Percentiles rank a stretch among this genome's conserved stretches.
These are phyloP conservation scores for Debaryomyces singareniensis DNA, from an alignment of 1,139 yeast species.

Conservation along the genomic window DNA sequence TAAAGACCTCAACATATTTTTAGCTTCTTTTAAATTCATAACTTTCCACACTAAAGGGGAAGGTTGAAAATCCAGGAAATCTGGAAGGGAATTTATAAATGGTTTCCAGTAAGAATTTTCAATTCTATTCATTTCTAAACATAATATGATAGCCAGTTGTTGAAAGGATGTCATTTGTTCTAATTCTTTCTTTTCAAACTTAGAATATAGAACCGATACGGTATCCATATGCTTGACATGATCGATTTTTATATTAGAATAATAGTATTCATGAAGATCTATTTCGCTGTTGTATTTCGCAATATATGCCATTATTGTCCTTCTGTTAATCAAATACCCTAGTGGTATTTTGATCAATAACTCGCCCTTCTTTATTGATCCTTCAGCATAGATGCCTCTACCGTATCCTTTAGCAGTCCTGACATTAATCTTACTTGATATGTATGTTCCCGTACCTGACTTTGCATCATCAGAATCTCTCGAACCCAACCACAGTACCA, in stretches of 20 bases:
- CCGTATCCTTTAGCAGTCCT: slow-evolving; percentile 39
- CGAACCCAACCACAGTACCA: too few relatives aligned
- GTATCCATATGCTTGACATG: slow-evolving; percentile 10
- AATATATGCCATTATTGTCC: slow-evolving; percentile 44
- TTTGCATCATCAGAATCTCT: slow-evolving; percentile 12
- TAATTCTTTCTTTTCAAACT: slow-evolving; percentile 22
- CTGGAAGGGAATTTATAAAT: slow-evolving; percentile 54
- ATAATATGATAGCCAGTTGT: slow-evolving; percentile 40
- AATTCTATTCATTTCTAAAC: slow-evolving; percentile 37
- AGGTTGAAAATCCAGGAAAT: slow-evolving; percentile 35
- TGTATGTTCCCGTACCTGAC: slow-evolving; percentile 18
- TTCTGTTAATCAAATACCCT: slow-evolving; percentile 52
- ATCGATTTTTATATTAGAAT: slow-evolving; percentile 16
- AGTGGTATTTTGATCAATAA: slow-evolving; percentile 53
- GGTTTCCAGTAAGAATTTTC: slow-evolving; percentile 56
- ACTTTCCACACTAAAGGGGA: slow-evolving; percentile 52
- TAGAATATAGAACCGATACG: slow-evolving; percentile 26
- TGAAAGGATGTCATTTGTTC: slow-evolving; percentile 39
- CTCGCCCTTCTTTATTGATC: slow-evolving; percentile 30
- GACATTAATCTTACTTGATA: slow-evolving; percentile 26
- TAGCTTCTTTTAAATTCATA: slow-evolving; percentile 14
- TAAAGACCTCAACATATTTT: slow-evolving; percentile 24
- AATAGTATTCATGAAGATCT: slow-evolving; percentile 15
- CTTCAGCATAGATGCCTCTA: slow-evolving; percentile 51
- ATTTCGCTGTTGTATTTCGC: slow-evolving; percentile 15